These are phyloP conservation scores for Biancaea sappan DNA, from an alignment of 306 rosid genomes.

Conservation along the genomic window DNA sequence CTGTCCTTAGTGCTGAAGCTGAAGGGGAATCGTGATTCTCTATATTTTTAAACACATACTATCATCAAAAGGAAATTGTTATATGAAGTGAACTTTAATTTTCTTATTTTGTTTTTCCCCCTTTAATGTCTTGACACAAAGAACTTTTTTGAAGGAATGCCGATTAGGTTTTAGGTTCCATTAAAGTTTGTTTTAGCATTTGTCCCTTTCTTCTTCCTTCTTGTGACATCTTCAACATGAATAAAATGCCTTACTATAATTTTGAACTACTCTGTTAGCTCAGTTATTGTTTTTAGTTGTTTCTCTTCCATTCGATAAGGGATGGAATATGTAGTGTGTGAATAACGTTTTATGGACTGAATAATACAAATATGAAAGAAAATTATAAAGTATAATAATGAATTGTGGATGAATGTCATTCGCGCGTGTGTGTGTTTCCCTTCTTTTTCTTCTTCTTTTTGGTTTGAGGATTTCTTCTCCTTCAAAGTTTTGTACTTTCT, in stretches of 20 bases:
- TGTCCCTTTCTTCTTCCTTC: conserved; percentile 12
- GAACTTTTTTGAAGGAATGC: background rate
- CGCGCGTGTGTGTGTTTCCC: background rate
- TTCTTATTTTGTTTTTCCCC: background rate
- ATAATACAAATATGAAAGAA: conserved; percentile 1
- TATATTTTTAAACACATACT: background rate
- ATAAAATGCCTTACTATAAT: conserved; percentile 2
- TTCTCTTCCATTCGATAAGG: background rate
- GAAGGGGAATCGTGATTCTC: background rate
- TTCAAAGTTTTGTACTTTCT: background rate
- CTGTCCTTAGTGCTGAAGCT: conserved; percentile 6
- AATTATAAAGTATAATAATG: background rate
- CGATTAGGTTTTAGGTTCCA: background rate
- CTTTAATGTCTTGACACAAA: background rate
- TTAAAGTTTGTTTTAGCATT: conserved; percentile 6
- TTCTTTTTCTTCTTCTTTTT: background rate
- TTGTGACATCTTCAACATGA: background rate
- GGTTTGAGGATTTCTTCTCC: background rate
- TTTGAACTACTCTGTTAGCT: background rate
- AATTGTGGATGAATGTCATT: conserved; percentile 9
- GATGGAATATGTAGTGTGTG: conserved; percentile 4
- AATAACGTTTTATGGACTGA: conserved; percentile 2
- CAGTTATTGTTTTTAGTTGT: background rate
- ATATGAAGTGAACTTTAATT: conserved; percentile 11
- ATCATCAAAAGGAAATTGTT: background rate